Evolutionary conservation across 768 basidiomycete species (phyloP).

Genomic region (Lactarius psammicola): DNA sequence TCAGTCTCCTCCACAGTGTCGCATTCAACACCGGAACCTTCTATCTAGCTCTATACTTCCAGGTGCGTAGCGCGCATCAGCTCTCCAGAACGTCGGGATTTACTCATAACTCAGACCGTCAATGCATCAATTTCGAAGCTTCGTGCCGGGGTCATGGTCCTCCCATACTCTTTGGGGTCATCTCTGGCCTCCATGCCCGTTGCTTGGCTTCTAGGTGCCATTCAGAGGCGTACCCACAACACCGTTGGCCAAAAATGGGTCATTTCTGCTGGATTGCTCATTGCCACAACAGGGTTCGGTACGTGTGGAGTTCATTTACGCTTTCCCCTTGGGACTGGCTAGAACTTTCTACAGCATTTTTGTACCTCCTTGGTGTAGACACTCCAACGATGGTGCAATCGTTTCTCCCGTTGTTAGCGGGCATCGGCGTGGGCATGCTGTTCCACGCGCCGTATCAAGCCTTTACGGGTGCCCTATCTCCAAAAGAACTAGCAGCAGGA

Average conservation of each 20-base stretch:
- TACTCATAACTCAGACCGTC: conserved; percentile 50
- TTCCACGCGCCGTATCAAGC: conserved; percentile 86
- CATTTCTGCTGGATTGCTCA: conserved; percentile 59
- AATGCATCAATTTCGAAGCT: conserved; percentile 63
- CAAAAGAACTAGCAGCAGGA: conserved; percentile 68
- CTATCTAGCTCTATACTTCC: conserved; percentile 80
- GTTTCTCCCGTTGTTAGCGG: conserved; percentile 66
- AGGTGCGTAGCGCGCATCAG: conserved; percentile 45
- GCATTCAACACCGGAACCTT: conserved; percentile 84
- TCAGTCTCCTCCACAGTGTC: conserved; percentile 79
- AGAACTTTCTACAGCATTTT: conserved; percentile 49
- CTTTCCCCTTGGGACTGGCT: background rate
- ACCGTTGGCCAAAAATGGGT: conserved; percentile 65
- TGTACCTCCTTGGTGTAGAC: conserved; percentile 58
- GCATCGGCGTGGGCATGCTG: conserved; percentile 77
- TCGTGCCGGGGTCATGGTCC: conserved; percentile 67
- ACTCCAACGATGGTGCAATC: conserved; percentile 47
- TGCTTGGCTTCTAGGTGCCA: conserved; percentile 77
- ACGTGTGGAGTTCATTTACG: conserved; percentile 24
- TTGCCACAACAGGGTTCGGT: conserved; percentile 77
- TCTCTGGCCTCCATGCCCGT: conserved; percentile 82
- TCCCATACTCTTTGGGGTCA: conserved; percentile 84
- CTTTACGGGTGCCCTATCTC: conserved; percentile 63
- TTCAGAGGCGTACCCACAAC: conserved; percentile 54
- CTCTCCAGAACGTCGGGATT: background rate